Percentiles rank a stretch among this genome's conserved stretches.
phyloP scores from a whole-genome alignment of 257 asterid genomes.

The Capsicum pubescens region DNA sequence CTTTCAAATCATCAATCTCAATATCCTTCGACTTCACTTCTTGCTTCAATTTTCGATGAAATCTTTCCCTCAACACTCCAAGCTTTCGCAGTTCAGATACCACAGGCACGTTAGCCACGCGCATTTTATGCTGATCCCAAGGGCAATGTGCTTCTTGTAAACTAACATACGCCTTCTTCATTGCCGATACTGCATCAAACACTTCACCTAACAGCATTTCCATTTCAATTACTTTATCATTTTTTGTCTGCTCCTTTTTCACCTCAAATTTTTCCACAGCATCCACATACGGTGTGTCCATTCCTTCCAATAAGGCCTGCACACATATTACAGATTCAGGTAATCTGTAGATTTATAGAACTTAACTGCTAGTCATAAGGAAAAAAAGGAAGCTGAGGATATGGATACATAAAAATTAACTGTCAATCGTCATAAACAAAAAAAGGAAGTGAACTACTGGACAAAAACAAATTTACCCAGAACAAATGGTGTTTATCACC shows the following conservation, averaged over 20 bases:
- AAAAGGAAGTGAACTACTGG: not conserved
- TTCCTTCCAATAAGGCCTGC: constrained; percentile 98
- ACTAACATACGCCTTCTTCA: constrained; percentile 86
- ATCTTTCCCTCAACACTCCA: constrained; percentile 82
- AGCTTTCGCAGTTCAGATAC: constrained; percentile 82
- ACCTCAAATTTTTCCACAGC: constrained; percentile 7
- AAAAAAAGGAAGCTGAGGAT: not conserved
- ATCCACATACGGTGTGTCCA: constrained; percentile 43
- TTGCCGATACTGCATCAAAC: constrained; percentile 76
- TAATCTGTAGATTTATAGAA: constrained; percentile 19
- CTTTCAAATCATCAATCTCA: constrained; percentile 68
- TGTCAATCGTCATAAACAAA: not conserved
- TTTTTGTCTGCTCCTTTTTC: not conserved
- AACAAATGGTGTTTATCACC: too few species aligned
- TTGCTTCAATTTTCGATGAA: constrained; percentile 75
- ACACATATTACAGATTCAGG: constrained; percentile 30
- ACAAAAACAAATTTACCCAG: too few species aligned
- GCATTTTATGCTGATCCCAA: constrained; percentile 89
- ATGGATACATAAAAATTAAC: constrained; percentile 14
- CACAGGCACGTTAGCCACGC: constrained; percentile 84
- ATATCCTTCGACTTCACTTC: constrained; percentile 70
- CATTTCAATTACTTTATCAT: constrained; percentile 37
- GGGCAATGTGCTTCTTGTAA: constrained; percentile 92
- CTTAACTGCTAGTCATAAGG: not conserved
- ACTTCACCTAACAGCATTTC: constrained; percentile 74